A percentile compares a stretch with the other conserved stretches of the same genome.
These are phyloP conservation scores for Suillus ampliporus DNA, from an alignment of 768 basidiomycete species.

Conservation along the genomic window DNA sequence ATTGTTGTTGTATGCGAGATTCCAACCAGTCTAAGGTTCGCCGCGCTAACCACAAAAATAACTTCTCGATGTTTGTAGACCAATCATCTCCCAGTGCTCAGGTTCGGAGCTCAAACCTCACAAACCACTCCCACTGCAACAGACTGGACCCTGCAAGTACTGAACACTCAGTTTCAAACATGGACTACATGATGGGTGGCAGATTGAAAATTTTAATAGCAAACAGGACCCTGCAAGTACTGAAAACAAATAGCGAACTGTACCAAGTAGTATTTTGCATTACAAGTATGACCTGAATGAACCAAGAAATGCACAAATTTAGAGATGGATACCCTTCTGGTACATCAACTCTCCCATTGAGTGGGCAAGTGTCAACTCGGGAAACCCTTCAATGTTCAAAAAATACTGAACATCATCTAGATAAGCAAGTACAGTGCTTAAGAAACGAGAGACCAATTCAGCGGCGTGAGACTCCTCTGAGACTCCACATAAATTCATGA, in stretches of 20 bases:
- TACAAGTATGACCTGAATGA: background rate
- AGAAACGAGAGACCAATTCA: background rate
- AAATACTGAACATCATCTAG: background rate
- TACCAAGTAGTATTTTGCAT: background rate
- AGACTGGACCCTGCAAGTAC: background rate
- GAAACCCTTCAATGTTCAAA: background rate
- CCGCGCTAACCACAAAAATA: background rate
- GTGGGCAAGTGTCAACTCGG: background rate
- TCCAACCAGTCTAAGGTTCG: background rate
- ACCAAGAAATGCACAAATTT: background rate
- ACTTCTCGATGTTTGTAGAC: background rate
- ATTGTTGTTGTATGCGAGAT: background rate
- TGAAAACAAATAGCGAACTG: too few species aligned
- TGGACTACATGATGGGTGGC: too few species aligned
- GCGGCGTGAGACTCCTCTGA: background rate
- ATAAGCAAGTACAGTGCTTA: background rate
- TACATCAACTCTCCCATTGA: slow-evolving; percentile 1
- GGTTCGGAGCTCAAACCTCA: background rate
- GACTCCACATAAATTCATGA: background rate
- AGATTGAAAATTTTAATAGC: too few species aligned
- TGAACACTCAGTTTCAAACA: too few species aligned
- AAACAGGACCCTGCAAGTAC: too few species aligned
- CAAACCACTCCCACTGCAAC: background rate
- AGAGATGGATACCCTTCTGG: background rate
- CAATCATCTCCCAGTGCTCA: background rate